Percentiles rank a stretch among this genome's conserved stretches.
Conservation (phyloP, 345 rosid genomes). For the Brassica incana region DNA sequence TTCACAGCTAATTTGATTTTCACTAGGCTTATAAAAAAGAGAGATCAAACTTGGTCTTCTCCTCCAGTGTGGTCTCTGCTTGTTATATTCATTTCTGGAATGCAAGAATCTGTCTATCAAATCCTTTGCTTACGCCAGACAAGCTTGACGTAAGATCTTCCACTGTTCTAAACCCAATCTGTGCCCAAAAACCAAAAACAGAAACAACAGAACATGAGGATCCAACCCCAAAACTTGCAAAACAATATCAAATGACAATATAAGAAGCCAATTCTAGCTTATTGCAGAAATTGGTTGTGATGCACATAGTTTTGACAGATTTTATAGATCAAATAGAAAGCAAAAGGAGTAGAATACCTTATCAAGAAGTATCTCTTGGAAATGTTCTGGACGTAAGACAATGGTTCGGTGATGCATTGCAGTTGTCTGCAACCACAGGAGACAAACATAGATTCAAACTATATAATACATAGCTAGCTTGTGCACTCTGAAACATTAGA, state of each 20-base stretch:
- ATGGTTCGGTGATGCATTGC: conserved; percentile 56
- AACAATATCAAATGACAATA: background rate
- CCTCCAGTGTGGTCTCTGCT: background rate
- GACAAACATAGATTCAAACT: conserved; percentile 18
- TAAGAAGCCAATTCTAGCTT: background rate
- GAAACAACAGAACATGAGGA: background rate
- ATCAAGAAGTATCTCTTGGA: conserved; percentile 84
- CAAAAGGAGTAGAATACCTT: conserved; percentile 52
- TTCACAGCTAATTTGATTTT: conserved; percentile 12
- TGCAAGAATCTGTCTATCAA: conserved; percentile 73
- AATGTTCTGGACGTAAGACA: conserved; percentile 51
- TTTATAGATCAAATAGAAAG: conserved; percentile 1
- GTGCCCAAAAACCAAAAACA: conserved; percentile 33
- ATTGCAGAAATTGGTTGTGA: background rate
- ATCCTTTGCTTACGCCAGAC: conserved; percentile 69
- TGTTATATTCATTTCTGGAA: conserved; percentile 60
- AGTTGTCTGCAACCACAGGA: conserved; percentile 60
- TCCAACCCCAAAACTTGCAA: background rate
- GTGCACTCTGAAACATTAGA: background rate
- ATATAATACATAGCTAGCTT: background rate
- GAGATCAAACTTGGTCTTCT: background rate
- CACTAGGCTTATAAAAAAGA: conserved; percentile 6
- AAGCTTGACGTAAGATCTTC: conserved; percentile 71
- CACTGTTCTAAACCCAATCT: conserved; percentile 87
- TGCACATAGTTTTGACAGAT: background rate